phyloP scores from a whole-genome alignment of 2,329 filamentous ascomycete genomes.

The Fusarium foetens region DNA sequence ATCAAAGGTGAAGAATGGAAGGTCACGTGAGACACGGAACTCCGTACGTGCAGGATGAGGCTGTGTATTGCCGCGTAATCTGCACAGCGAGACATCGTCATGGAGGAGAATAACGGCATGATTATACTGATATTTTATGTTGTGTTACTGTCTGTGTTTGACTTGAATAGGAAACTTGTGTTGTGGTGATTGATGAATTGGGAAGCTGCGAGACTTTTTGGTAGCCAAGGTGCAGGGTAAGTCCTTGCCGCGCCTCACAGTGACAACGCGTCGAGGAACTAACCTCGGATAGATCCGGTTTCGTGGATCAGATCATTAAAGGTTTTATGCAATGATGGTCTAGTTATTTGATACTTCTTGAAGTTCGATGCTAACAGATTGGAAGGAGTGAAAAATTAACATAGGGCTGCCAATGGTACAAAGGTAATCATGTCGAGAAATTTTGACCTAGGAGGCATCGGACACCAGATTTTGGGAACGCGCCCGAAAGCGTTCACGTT shows the following conservation, averaged over 20 bases:
- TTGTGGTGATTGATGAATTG: neutral
- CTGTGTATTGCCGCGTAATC: constrained; percentile 15
- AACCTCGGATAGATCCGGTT: neutral
- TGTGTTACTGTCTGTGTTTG: fast-evolving
- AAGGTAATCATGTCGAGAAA: too few relatives aligned
- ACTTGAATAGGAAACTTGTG: fast-evolving
- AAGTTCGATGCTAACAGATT: neutral
- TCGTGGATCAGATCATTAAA: neutral
- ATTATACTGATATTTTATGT: neutral
- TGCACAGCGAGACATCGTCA: neutral
- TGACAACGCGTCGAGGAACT: neutral
- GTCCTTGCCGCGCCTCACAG: neutral
- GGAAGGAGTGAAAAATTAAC: fast-evolving
- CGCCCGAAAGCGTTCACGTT: neutral
- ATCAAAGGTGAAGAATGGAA: fast-evolving
- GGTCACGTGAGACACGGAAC: neutral
- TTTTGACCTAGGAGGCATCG: fast-evolving
- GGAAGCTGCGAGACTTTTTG: neutral
- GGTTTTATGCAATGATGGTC: fast-evolving
- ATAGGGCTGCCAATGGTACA: neutral
- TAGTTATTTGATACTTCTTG: fast-evolving
- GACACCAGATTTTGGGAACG: neutral
- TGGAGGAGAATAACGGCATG: neutral
- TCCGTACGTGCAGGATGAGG: constrained; percentile 6
- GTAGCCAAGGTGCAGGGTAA: neutral